These are phyloP conservation scores for Podospora bellae-mahoneyi DNA, from an alignment of 495 filamentous ascomycete species.

Conservation along the genomic window DNA sequence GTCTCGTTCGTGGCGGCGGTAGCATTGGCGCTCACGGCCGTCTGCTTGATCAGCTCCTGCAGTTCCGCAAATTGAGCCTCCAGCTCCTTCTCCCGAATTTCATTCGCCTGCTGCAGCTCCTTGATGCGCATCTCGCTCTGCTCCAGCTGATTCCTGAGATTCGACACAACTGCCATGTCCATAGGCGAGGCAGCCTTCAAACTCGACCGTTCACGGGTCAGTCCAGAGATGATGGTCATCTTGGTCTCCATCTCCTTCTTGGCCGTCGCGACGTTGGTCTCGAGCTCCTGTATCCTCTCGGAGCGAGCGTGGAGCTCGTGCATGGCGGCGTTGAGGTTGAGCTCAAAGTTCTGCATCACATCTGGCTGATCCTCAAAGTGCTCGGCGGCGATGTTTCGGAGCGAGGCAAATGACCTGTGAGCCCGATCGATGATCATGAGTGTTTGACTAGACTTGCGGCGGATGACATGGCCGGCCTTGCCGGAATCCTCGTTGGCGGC, in stretches of 20 bases:
- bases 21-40: slow-evolving; percentile 12
- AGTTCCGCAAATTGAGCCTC: slow-evolving; percentile 64
- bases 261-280: slow-evolving; percentile 75
- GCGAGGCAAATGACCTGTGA: slow-evolving; percentile 83
- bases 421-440: slow-evolving; percentile 86
- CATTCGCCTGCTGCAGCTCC: slow-evolving; percentile 68
- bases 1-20: slow-evolving; percentile 19
- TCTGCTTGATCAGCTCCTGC: slow-evolving; percentile 51
- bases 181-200: slow-evolving; percentile 76
- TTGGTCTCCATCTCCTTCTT: slow-evolving; percentile 97
- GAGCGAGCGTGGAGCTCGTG: slow-evolving; percentile 84
- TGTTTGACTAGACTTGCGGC: slow-evolving; percentile 91
- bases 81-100: slow-evolving; percentile 69
- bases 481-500: slow-evolving; percentile 56
- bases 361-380: slow-evolving; percentile 80
- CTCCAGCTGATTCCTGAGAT: slow-evolving; percentile 80
- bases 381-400: slow-evolving; percentile 82
- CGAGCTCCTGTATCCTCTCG: slow-evolving; percentile 83
- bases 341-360: slow-evolving; percentile 85
- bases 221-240: slow-evolving; percentile 87
- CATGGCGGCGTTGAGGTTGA: slow-evolving; percentile 87
- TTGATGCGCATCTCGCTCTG: slow-evolving; percentile 79
- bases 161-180: slow-evolving; percentile 88
- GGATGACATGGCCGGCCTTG: slow-evolving; percentile 67
- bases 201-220: slow-evolving; percentile 87